Conservation (phyloP, 441 rosid genomes). For the Raphanus hybrid region DNA sequence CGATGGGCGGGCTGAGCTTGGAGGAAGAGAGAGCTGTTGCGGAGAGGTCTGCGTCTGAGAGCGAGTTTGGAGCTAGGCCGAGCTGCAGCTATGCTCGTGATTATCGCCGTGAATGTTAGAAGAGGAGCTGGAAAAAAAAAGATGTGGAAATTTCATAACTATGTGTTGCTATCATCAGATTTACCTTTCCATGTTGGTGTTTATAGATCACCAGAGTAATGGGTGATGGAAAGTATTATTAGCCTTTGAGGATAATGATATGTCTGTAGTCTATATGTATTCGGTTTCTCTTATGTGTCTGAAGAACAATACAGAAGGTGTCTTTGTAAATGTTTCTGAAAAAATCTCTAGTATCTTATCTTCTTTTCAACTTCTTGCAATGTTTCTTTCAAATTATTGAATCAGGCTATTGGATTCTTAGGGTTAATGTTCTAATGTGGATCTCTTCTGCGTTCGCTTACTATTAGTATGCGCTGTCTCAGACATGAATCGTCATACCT, state of each 20-base stretch:
- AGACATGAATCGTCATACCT: conserved; percentile 7
- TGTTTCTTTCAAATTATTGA: conserved; percentile 18
- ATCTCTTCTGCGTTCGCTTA: too few species aligned
- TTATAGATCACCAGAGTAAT: conserved; percentile 18
- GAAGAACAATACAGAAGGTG: conserved; percentile 24
- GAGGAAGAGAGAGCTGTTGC: conserved; percentile 48
- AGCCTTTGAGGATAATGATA: conserved; percentile 12
- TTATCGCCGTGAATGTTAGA: conserved; percentile 49
- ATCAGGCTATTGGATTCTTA: conserved; percentile 13
- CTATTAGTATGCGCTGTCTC: conserved; percentile 9
- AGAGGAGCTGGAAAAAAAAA: conserved; percentile 10
- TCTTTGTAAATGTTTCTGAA: conserved; percentile 32
- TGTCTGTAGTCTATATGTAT: conserved; percentile 37
- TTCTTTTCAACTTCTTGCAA: conserved; percentile 3
- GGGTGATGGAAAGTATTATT: conserved; percentile 18
- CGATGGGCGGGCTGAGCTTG: conserved; percentile 51
- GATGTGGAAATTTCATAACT: conserved; percentile 15
- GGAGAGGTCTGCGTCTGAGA: conserved; percentile 42
- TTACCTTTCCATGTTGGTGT: conserved; percentile 27
- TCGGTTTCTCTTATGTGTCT: conserved; percentile 20
- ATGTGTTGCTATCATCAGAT: neutral
- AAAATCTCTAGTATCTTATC: conserved; percentile 11
- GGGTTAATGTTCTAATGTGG: neutral
- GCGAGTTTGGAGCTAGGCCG: conserved; percentile 45
- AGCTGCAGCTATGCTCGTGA: conserved; percentile 42